Evolutionary conservation across 139 green algal species (phyloP), one percentile per base, ranked within the genome.

Genomic region (Closterium sp.): DNA sequence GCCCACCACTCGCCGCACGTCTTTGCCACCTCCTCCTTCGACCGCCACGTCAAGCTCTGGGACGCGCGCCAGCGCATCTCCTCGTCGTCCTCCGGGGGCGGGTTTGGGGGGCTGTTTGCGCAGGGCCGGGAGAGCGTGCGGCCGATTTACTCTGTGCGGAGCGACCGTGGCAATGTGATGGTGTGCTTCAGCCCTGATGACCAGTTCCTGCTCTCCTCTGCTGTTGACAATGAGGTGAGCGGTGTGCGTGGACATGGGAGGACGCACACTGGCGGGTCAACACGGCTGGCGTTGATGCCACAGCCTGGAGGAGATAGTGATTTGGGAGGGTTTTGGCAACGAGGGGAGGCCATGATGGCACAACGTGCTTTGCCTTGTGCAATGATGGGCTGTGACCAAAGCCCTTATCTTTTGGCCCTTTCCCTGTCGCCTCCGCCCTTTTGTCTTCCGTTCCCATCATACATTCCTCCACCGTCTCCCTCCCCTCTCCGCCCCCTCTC

Each of bases 141-240:
- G 38, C 93, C 93, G 17, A 86, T 95, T 24, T 95, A 92, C 85
- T 91, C 91, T 34, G 91, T 42, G 85, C 87, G 89, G 73, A 79
- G 29, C n/a, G 27, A 30, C n/a, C 70, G 42, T 4, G 91, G 91
- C 86, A 94, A 94, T 73, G 93, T 95, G 11, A 95, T 94, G 91
- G 88, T 92, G n/a, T 94, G 93, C 91, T 95, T 95, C 91, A 91
- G 50, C 91, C 93, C 89, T 22, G 91, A 95, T 27, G 93, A 95
- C 31, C 34, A 89, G 32, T 92, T 93, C 84, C 91, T 95, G 88
- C 45, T 95, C 9, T 45, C 31, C 45, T 93, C 87, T 28, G 91
- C 91, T 28, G 73, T 94, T 17, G 93, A 95, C 91, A 95, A 95
- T 86, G 93, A 95, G 79, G 91, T 93, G 31, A 34, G 89, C 24